Evolutionary conservation across 257 asterid species (phyloP), one percentile per base, ranked within the genome.

Genomic region (Coffea canephora): DNA sequence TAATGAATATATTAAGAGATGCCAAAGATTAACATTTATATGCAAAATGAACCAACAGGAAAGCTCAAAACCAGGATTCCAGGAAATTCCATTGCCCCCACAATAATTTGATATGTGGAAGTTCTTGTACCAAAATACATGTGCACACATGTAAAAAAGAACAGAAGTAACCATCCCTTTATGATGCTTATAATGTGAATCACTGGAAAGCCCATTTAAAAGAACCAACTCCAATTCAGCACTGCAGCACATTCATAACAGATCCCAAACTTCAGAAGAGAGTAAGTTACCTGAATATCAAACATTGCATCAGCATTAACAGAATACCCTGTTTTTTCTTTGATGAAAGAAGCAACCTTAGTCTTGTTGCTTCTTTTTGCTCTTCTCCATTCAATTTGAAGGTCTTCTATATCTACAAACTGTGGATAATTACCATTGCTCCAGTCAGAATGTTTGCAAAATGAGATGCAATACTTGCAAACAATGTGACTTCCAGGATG

Each of bases 281-380:
- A 77, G 83, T 75, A 83, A 74, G 54, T 79, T 80, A 93, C 97
- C 93, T 93, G 97, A 84, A 93, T 85, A 84, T 93, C 97, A 79
- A 93, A 93, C 96, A 93, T 88, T 83, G 96, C 92, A 84, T 93
- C 94, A 52, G 96, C 93, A 87, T 81, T 91, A 77, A 93, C 88
- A 57, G 87, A 81, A 87, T 93, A 93, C 71, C 97, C 97, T 65
- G 97, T 93, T 84, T 81, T 93, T 77, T 93, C 92, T 84, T 90
- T 91, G 84, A 93, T 84, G 71, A 89, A 88, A 57, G 91, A 82
- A 41, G 88, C 96, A 83, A 85, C 92, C 88, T 89, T 91, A 75
- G 75, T 67, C 88, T 93, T 93, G 84, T 91, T 93, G 81, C 82
- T 86, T 80, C 89, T 87, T 87, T 91, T 93, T 66, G 92, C 96